A percentile compares a stretch with the other conserved stretches of the same genome.
Evolutionary conservation across 169 alveolate species (phyloP).

Genomic region (Perkinsus chesapeaki): DNA sequence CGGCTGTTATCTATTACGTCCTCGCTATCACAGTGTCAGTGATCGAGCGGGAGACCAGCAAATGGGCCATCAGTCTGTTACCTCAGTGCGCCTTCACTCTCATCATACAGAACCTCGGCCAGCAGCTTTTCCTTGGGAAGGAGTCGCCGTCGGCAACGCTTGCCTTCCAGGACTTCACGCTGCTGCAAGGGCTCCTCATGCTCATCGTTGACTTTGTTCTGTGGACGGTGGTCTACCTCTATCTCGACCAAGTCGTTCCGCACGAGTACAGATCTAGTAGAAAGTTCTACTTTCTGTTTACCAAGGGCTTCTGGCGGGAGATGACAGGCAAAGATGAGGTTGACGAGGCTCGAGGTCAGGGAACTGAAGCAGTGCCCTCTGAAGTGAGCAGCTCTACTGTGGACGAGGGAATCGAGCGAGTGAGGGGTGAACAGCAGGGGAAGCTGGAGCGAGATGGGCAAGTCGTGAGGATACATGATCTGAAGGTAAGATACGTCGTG

Average conservation of each 20-base stretch:
- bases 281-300: constrained; percentile 4
- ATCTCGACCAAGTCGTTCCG: constrained; percentile 7
- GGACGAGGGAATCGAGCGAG: neutral
- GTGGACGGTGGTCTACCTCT: neutral
- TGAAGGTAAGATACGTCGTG: neutral
- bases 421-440: neutral
- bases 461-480: neutral
- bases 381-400: neutral
- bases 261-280: neutral
- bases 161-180: neutral
- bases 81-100: neutral
- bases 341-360: neutral
- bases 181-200: neutral
- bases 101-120: neutral
- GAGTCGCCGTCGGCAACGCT: neutral
- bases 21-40: neutral
- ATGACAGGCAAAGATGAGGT: neutral
- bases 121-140: neutral
- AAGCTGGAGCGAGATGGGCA: neutral
- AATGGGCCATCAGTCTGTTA: neutral
- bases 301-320: constrained; percentile 1
- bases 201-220: neutral
- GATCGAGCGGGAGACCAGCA: neutral
- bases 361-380: neutral
- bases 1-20: neutral